Evolutionary conservation across 2,329 filamentous ascomycete species (phyloP).

Genomic region (Penicillium sp.): DNA sequence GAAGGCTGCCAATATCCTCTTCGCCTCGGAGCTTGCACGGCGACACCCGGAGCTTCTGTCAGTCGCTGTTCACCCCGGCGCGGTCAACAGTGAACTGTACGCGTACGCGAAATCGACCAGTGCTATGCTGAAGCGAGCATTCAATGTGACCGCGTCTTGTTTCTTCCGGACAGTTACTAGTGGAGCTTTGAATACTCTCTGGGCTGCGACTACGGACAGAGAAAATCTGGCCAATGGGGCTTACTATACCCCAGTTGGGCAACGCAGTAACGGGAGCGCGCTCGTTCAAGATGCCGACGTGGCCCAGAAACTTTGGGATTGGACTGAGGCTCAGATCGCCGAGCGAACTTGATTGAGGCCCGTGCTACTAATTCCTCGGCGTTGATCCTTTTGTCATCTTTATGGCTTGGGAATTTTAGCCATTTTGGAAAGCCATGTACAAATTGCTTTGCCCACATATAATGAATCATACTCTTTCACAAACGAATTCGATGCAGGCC

Average conservation of each 20-base stretch:
- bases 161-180: conserved; percentile 36
- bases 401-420: not conserved
- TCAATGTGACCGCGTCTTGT: conserved; percentile 20
- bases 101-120: conserved; percentile 30
- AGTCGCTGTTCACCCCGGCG: conserved; percentile 54
- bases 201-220: conserved; percentile 38
- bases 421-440: not conserved
- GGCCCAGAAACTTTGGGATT: conserved; percentile 45
- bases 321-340: conserved; percentile 43
- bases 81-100: conserved; percentile 46
- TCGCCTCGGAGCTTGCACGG: conserved; percentile 44
- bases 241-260: conserved; percentile 46
- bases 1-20: conserved; percentile 53
- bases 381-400: not conserved
- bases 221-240: conserved; percentile 39
- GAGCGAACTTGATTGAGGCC: conserved; percentile 10
- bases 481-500: not conserved
- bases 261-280: conserved; percentile 30
- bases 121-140: conserved; percentile 22
- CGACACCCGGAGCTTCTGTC: conserved; percentile 38
- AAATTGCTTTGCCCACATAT: not conserved
- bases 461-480: not conserved
- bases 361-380: too few relatives aligned
- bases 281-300: conserved; percentile 36
- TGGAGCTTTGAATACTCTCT: conserved; percentile 46